A percentile compares a stretch with the other conserved stretches of the same genome.
phyloP scores from a whole-genome alignment of 2,329 filamentous ascomycete species.

The Hortaea werneckii region DNA sequence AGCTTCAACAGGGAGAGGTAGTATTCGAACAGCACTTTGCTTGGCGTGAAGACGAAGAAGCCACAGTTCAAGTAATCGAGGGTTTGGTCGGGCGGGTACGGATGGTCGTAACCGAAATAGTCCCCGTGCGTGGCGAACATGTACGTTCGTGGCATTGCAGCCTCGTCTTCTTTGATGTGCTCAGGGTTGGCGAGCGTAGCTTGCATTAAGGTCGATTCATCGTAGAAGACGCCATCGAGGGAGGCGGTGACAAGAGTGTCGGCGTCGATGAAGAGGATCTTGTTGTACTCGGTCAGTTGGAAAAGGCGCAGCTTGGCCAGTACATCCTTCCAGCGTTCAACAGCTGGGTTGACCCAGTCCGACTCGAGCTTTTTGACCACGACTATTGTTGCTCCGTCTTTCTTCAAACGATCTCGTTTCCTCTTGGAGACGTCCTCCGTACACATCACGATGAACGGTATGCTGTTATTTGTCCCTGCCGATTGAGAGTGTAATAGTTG shows the following conservation, averaged over 20 bases:
- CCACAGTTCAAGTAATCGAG: slow-evolving; percentile 26
- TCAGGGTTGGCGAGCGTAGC: slow-evolving; percentile 16
- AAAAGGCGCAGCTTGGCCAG: slow-evolving; percentile 29
- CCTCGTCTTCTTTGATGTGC: slow-evolving; percentile 24
- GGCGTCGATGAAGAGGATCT: slow-evolving; percentile 28
- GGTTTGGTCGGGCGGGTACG: slow-evolving; percentile 20
- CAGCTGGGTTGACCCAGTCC: slow-evolving; percentile 21
- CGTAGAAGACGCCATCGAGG: slow-evolving; percentile 26
- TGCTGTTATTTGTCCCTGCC: slow-evolving; percentile 25
- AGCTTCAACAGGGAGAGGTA: slow-evolving; percentile 25
- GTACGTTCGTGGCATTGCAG: slow-evolving; percentile 28
- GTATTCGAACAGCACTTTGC: slow-evolving; percentile 25
- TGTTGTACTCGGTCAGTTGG: slow-evolving; percentile 23
- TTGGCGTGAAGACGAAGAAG: slow-evolving; percentile 30
- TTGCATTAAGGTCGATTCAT: slow-evolving; percentile 26
- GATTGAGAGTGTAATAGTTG: slow-evolving; percentile 28
- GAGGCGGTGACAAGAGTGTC: slow-evolving; percentile 16
- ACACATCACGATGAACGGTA: slow-evolving; percentile 30
- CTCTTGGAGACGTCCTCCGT: slow-evolving; percentile 24
- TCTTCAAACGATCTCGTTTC: slow-evolving; percentile 25
- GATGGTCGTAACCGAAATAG: slow-evolving; percentile 22
- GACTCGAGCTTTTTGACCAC: slow-evolving; percentile 23
- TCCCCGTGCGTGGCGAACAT: slow-evolving; percentile 30
- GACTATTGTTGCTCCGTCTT: slow-evolving; percentile 28
- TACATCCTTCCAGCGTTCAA: slow-evolving; percentile 25